Base-by-base conservation (phyloP, 352 stramenopile species). In the Halophytophthora polymorphica region DNA sequence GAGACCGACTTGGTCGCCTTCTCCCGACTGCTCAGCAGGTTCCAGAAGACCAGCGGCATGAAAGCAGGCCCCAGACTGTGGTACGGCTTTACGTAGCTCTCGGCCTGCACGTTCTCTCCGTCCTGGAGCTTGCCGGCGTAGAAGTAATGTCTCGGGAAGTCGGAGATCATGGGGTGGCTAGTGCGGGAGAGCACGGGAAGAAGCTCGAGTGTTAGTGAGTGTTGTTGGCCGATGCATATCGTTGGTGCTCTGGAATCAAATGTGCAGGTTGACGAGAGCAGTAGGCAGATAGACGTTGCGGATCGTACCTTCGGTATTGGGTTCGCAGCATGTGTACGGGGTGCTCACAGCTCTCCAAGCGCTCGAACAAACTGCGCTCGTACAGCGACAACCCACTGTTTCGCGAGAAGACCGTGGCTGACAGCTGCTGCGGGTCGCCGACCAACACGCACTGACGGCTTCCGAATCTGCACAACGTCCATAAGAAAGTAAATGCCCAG, bases 361-460 rank as follows among this genome's bases (percentile, higher is more conserved):
- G 84, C 48, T 97, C 88, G 51, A 98, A 97, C 13, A 98, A 64
- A 84, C 84, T 96, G 19, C 91, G 79, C 39, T 97, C 86, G 53
- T 97, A 97, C 25, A 96, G 73, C 2, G 83, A 94, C 29, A 86
- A 70, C 0, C 72, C 77, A 22, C 83, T 90, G 11, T 83, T 88
- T 40, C 88, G 85, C 19, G 88, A 96, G 53, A 97, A 96, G 0
- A 97, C 86, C 1, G 92, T 98, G n/a, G 92, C 92, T 31, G 86
- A 90, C 15, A 98, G 71, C 53, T 98, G 92, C 58, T 97, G 90
- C 0, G 90, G 92, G 61, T 98, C 92, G 18, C 92, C 92, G 2
- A 98, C 92, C 6, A 98, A 71, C 12, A 98, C 90, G 39, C 88
- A 96, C 52, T 96, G 88, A 12, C 74, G 81, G 50, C 88, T 94